A percentile compares a stretch with the other conserved stretches of the same genome.
phyloP scores from a whole-genome alignment of 768 basidiomycete species.

The Favolaschia claudopus region DNA sequence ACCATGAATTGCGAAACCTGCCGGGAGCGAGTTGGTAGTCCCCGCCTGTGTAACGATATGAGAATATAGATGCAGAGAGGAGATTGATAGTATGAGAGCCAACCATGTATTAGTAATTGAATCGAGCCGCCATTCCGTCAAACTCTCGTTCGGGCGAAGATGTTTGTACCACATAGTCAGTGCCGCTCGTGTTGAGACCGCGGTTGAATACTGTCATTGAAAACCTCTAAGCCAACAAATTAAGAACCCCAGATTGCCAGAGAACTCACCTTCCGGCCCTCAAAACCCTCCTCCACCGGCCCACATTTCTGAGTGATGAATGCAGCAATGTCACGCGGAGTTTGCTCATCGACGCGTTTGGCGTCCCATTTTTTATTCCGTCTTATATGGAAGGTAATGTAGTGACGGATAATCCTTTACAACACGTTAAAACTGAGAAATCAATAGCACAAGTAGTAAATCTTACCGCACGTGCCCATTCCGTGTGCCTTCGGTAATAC shows the following conservation, averaged over 20 bases:
- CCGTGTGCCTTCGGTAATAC: too few relatives aligned
- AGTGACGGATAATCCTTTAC: background rate
- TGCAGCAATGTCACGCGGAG: background rate
- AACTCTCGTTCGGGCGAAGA: conserved; percentile 15
- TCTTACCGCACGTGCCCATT: too few relatives aligned
- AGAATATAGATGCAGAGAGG: background rate
- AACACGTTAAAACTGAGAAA: too few relatives aligned
- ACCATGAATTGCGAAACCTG: conserved; percentile 30
- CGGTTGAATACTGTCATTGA: conserved; percentile 24
- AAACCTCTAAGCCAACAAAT: background rate
- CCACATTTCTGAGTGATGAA: background rate
- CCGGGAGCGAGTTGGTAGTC: conserved; percentile 23
- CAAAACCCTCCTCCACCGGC: background rate
- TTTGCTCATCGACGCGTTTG: background rate
- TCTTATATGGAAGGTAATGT: background rate
- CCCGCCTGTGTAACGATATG: conserved; percentile 10
- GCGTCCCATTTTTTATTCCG: background rate
- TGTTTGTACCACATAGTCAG: conserved; percentile 20
- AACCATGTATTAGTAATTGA: background rate
- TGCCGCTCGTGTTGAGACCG: conserved; percentile 20
- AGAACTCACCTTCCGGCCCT: background rate
- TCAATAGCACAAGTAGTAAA: too few relatives aligned
- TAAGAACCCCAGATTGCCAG: background rate
- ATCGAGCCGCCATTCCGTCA: conserved; percentile 20
- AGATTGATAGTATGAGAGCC: background rate